phyloP scores from a whole-genome alignment of 129 eudicot genomes.

The Artemisia tridentata region DNA sequence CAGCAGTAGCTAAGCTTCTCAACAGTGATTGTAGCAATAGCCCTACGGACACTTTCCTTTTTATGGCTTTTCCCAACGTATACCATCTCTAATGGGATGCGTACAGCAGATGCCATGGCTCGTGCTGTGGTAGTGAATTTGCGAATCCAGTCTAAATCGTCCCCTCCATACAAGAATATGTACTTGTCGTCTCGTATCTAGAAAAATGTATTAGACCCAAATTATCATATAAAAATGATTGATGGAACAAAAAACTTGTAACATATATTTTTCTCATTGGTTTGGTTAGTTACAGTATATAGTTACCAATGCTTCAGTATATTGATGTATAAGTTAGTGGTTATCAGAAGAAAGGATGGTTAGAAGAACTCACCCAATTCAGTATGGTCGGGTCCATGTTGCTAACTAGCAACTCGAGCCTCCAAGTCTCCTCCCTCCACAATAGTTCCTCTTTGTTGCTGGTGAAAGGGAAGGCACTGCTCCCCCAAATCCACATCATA shows the following conservation, averaged over 20 bases:
- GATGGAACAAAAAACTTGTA: not conserved
- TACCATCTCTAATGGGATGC: slow-evolving; percentile 47
- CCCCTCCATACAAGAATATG: slow-evolving; percentile 60
- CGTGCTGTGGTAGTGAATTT: slow-evolving; percentile 44
- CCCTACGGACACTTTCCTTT: slow-evolving; percentile 42
- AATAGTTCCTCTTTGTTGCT: slow-evolving; percentile 39
- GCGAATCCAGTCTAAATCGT: slow-evolving; percentile 58
- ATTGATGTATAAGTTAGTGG: not conserved
- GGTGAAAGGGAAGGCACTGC: slow-evolving; percentile 53
- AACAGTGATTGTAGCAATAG: slow-evolving; percentile 27
- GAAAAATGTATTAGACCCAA: not conserved
- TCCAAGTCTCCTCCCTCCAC: slow-evolving; percentile 59
- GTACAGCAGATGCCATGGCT: slow-evolving; percentile 34
- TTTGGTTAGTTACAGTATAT: not conserved
- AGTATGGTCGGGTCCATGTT: slow-evolving; percentile 44
- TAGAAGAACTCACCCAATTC: slow-evolving; percentile 41
- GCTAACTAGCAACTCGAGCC: slow-evolving; percentile 55
- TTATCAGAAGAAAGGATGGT: not conserved
- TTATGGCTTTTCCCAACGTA: slow-evolving; percentile 57
- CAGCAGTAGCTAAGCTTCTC: slow-evolving; percentile 61
- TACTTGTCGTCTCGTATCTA: slow-evolving; percentile 41
- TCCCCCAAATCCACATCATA: slow-evolving; percentile 72
- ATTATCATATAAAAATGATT: slow-evolving; percentile 4
- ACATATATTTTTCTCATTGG: not conserved
- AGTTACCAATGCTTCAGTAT: not conserved